These are phyloP conservation scores for Solanum sejunctum DNA, from an alignment of 257 asterid species.

Conservation along the genomic window DNA sequence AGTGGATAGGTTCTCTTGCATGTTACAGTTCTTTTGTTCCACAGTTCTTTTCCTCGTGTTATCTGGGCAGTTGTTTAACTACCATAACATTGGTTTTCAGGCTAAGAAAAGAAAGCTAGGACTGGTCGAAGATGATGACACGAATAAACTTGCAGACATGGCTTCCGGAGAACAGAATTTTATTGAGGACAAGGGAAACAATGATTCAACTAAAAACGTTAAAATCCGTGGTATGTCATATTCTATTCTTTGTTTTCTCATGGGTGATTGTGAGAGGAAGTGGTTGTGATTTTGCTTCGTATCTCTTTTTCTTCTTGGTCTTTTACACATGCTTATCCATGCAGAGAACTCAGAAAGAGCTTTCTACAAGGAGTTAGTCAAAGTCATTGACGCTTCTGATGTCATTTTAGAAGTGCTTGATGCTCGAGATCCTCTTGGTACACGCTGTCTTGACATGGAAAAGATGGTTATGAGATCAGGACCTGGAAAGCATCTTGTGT, in stretches of 20 bases:
- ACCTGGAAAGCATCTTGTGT: slow-evolving; percentile 65
- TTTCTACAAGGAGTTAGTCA: slow-evolving; percentile 84
- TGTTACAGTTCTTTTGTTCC: background rate
- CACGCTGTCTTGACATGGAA: slow-evolving; percentile 90
- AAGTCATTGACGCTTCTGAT: slow-evolving; percentile 89
- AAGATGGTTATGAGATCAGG: slow-evolving; percentile 75
- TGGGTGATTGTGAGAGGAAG: background rate
- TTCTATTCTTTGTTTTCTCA: background rate
- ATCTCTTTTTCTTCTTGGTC: background rate
- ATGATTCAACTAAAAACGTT: slow-evolving; percentile 10
- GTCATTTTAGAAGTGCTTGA: slow-evolving; percentile 95
- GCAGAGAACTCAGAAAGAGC: slow-evolving; percentile 69
- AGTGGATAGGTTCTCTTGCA: background rate
- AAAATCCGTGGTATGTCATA: slow-evolving; percentile 42
- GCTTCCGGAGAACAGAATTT: slow-evolving; percentile 19
- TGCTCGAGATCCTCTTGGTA: slow-evolving; percentile 95
- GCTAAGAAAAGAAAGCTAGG: slow-evolving; percentile 75
- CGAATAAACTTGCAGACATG: slow-evolving; percentile 1
- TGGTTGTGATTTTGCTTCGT: background rate
- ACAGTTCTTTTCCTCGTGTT: background rate
- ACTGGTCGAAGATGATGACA: slow-evolving; percentile 49
- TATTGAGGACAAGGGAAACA: slow-evolving; percentile 20
- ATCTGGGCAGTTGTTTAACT: background rate
- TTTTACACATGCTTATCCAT: background rate
- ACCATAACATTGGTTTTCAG: slow-evolving; percentile 14